These are phyloP conservation scores for Suillus sp. DNA, from an alignment of 768 basidiomycete genomes.

Conservation along the genomic window DNA sequence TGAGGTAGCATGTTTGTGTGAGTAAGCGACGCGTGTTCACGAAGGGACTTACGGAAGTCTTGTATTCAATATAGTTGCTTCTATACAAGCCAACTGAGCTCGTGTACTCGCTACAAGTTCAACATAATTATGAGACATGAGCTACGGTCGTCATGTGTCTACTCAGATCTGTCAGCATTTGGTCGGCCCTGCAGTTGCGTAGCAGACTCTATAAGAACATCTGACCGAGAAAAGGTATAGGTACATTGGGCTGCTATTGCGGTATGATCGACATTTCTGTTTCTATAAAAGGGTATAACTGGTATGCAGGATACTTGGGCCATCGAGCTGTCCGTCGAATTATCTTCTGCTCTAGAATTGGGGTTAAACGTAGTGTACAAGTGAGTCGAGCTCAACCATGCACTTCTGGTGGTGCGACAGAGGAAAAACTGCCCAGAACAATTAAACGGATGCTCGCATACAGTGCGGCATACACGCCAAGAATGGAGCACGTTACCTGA, in stretches of 20 bases:
- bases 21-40: slow-evolving; percentile 1
- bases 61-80: no score
- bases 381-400: not conserved
- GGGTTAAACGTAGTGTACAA: not conserved
- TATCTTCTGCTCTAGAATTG: not conserved
- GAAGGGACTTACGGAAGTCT: slow-evolving; percentile 63
- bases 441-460: not conserved
- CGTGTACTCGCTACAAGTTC: no score
- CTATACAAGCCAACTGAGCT: no score
- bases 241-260: not conserved
- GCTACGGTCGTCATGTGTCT: no score
- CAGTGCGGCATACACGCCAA: not conserved
- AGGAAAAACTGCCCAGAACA: not conserved
- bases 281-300: not conserved
- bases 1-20: not conserved
- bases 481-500: not conserved
- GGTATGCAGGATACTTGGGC: not conserved
- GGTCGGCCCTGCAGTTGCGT: no score
- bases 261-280: not conserved
- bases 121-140: no score
- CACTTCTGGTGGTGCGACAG: not conserved
- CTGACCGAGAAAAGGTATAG: not conserved
- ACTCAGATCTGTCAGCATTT: no score
- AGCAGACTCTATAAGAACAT: no score
- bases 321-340: not conserved